A percentile compares a stretch with the other conserved stretches of the same genome.
Conservation (phyloP, 768 basidiomycete species). For the Kwoniella shandongensis region DNA sequence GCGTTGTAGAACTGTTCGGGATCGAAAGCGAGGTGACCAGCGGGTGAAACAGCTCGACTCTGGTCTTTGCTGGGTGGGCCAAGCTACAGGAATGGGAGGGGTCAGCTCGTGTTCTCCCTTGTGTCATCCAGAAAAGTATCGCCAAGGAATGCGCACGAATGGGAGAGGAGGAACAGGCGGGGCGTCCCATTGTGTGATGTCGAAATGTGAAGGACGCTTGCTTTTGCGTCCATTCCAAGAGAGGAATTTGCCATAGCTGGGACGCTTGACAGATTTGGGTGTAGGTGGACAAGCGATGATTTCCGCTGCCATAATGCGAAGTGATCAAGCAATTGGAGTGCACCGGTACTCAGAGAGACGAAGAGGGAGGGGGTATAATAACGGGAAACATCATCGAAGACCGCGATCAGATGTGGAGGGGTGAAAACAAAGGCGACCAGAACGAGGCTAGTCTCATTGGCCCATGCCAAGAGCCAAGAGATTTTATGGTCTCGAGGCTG, state of each 20-base stretch:
- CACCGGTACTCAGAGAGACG: too few species aligned
- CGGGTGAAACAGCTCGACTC: conserved; percentile 18
- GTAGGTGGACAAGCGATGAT: conserved; percentile 5
- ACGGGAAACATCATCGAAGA: too few species aligned
- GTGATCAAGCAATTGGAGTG: too few species aligned
- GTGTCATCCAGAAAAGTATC: too few species aligned
- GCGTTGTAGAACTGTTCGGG: conserved; percentile 6
- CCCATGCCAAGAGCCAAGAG: background rate
- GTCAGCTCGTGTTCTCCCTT: too few species aligned
- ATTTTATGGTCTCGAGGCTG: background rate
- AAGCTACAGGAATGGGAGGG: too few species aligned
- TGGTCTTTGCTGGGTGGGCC: background rate
- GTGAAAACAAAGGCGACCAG: background rate
- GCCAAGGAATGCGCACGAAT: too few species aligned
- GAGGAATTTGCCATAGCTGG: conserved; percentile 3
- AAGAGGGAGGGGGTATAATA: too few species aligned
- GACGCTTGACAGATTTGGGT: conserved; percentile 3
- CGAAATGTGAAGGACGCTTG: too few species aligned
- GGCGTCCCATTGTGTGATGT: too few species aligned
- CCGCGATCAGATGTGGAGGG: too few species aligned
- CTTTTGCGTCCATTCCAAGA: conserved; percentile 6
- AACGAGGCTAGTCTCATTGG: background rate
- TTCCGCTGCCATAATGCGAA: conserved; percentile 1
- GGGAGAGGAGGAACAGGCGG: background rate
- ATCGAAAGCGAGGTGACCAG: conserved; percentile 13